These are phyloP conservation scores for Onygenales sp. DNA, from an alignment of 2,329 filamentous ascomycete species.

Conservation along the genomic window DNA sequence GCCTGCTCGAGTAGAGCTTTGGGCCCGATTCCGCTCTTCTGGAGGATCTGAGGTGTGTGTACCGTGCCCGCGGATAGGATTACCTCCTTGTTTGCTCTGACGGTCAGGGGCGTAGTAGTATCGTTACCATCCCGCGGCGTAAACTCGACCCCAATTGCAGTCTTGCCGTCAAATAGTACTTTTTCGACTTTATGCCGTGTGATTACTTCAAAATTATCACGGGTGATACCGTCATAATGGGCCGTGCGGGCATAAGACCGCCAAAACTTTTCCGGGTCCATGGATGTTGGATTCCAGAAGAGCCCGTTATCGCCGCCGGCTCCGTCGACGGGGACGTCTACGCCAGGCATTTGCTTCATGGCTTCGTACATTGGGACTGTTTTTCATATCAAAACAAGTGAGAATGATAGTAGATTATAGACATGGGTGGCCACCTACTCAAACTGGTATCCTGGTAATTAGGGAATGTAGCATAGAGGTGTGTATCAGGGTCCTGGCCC, in stretches of 20 bases:
- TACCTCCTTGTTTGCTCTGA: slow-evolving; percentile 20
- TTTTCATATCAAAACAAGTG: not conserved
- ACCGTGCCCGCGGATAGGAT: slow-evolving; percentile 32
- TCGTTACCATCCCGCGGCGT: not conserved
- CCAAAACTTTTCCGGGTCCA: slow-evolving; percentile 13
- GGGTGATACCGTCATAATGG: slow-evolving; percentile 16
- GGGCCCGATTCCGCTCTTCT: slow-evolving; percentile 40
- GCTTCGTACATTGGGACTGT: slow-evolving; percentile 11
- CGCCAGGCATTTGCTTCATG: slow-evolving; percentile 18
- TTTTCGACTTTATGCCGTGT: slow-evolving; percentile 15
- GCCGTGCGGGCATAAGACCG: slow-evolving; percentile 19
- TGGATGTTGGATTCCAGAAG: slow-evolving; percentile 19
- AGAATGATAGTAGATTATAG: not conserved
- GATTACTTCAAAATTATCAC: slow-evolving; percentile 19
- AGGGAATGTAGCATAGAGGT: not conserved
- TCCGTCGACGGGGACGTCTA: slow-evolving; percentile 16
- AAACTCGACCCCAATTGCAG: slow-evolving; percentile 18
- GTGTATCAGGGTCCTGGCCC: not conserved
- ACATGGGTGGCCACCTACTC: not conserved
- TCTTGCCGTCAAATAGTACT: slow-evolving; percentile 15
- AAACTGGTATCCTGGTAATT: not conserved
- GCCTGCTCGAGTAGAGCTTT: slow-evolving; percentile 24
- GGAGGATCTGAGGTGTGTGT: slow-evolving; percentile 35
- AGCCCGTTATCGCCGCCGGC: slow-evolving; percentile 18
- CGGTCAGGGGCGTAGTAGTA: not conserved